Evolutionary conservation across 2,329 filamentous ascomycete genomes (phyloP).

Genomic region (Colletotrichum gloeosporioides): DNA sequence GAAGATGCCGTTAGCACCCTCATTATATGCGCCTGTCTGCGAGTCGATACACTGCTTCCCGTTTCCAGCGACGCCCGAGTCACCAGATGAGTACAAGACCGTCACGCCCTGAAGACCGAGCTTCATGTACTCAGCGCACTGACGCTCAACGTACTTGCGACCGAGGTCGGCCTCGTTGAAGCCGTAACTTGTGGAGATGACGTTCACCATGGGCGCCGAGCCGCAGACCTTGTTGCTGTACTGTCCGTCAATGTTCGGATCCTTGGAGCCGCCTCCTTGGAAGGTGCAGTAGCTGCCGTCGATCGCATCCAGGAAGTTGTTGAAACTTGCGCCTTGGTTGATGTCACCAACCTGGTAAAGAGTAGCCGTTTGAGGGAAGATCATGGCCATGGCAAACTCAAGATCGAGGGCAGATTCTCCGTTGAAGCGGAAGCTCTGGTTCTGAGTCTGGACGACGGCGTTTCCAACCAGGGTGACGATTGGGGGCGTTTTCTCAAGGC

Average conservation of each 20-base stretch:
- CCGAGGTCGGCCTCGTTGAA: conserved; percentile 57
- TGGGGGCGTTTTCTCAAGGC: conserved; percentile 49
- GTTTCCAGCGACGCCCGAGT: conserved; percentile 51
- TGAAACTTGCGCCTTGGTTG: conserved; percentile 43
- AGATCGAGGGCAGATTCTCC: conserved; percentile 62
- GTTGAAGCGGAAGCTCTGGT: conserved; percentile 26
- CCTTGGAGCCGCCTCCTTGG: conserved; percentile 39
- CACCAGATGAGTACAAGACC: conserved; percentile 56
- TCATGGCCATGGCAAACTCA: conserved; percentile 57
- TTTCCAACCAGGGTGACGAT: conserved; percentile 52
- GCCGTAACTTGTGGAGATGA: conserved; percentile 60
- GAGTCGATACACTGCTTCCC: conserved; percentile 39
- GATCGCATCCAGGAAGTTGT: conserved; percentile 49
- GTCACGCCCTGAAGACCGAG: conserved; percentile 57
- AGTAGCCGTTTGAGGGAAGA: conserved; percentile 56
- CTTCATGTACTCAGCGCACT: conserved; percentile 64
- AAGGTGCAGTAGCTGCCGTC: conserved; percentile 51
- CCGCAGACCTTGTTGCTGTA: conserved; percentile 50
- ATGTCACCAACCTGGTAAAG: conserved; percentile 49
- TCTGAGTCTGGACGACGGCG: conserved; percentile 43
- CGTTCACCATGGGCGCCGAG: conserved; percentile 49
- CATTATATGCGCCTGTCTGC: conserved; percentile 34
- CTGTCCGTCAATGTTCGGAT: conserved; percentile 42
- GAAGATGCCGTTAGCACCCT: conserved; percentile 38
- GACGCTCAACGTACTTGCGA: conserved; percentile 52